Evolutionary conservation across 345 rosid species (phyloP), one percentile per base, ranked within the genome.

Genomic region (Bruguiera sexangula): DNA sequence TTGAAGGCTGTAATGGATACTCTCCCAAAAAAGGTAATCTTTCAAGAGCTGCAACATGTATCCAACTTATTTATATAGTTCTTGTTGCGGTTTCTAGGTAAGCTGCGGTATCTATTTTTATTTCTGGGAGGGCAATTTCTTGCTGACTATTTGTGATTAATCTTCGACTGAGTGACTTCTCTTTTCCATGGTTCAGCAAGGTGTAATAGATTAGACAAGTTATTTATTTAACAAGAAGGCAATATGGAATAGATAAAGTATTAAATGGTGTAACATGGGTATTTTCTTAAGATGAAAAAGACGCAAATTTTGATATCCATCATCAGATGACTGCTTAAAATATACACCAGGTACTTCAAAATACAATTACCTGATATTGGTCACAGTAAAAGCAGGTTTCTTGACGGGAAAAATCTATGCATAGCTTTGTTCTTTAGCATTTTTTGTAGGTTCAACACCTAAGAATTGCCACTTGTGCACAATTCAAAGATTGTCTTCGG

Each of bases 1-100:
- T 77, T 91, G 67, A 94, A 81, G 85, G 85, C 91, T 75, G 70
- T 94, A 68, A 78, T 91, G 6, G 90, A 87, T 73, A 86, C 97
- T 48, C 90, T 94, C 67, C 99, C 97, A 0, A 86, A 81, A 70
- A 81, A 85, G 96, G 99, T 89, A 76, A 16, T 3, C 6, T 69
- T 34, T 70, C 21, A 11, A 34, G 26, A 31, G 10, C 54, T 73
- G 56, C 26, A 21, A 52, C 22, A 31, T 30, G 57, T 51, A 50
- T 62, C 50, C 29, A 29, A 34, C 30, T 73, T 30, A 30, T 50
- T 68, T 11, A 27, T 8, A 21, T 54, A 13, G 39, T 71, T 8
- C 22, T 34, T 20, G 5, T 60, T 70, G 10, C 18, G 31, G 24
- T 56, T 26, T 56, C 29, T 56, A 56, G 24, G 24, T 56, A 56